Evolutionary conservation across 306 rosid species (phyloP).

Genomic region (Quercus cerris): DNA sequence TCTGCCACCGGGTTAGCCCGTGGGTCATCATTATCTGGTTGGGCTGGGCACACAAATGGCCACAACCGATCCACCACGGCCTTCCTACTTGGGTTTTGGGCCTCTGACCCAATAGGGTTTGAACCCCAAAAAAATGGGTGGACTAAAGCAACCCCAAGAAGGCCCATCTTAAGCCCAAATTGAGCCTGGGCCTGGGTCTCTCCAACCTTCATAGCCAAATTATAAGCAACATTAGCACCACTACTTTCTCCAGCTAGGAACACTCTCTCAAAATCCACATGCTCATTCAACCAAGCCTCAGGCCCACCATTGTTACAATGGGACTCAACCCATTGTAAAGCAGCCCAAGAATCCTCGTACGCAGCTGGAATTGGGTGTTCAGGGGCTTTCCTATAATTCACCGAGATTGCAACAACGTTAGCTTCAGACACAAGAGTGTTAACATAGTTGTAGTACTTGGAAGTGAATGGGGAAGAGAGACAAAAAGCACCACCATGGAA

Average conservation of each 20-base stretch:
- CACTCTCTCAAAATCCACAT: constrained; percentile 29
- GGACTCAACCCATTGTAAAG: constrained; percentile 28
- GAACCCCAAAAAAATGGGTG: constrained; percentile 39
- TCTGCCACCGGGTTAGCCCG: constrained; percentile 30
- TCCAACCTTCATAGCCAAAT: constrained; percentile 22
- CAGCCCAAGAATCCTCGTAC: constrained; percentile 27
- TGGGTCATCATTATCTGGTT: constrained; percentile 21
- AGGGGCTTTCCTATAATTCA: constrained; percentile 31
- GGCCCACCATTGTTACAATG: constrained; percentile 21
- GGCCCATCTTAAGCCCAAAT: constrained; percentile 8
- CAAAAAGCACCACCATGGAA: constrained; percentile 44
- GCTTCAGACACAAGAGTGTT: constrained; percentile 18
- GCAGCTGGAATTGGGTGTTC: constrained; percentile 39
- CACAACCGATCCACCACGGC: constrained; percentile 15
- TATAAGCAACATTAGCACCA: constrained; percentile 32
- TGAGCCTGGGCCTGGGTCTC: neutral
- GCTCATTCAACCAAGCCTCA: constrained; percentile 36
- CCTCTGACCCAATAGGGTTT: constrained; percentile 25
- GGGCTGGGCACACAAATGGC: constrained; percentile 29
- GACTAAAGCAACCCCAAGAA: constrained; percentile 31
- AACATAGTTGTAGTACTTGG: constrained; percentile 22
- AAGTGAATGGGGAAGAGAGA: constrained; percentile 27
- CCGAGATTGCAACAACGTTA: constrained; percentile 23
- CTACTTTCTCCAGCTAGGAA: constrained; percentile 29
- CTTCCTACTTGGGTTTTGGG: neutral